phyloP scores from a whole-genome alignment of 495 filamentous ascomycete genomes.

The Geoglossum glabrum region DNA sequence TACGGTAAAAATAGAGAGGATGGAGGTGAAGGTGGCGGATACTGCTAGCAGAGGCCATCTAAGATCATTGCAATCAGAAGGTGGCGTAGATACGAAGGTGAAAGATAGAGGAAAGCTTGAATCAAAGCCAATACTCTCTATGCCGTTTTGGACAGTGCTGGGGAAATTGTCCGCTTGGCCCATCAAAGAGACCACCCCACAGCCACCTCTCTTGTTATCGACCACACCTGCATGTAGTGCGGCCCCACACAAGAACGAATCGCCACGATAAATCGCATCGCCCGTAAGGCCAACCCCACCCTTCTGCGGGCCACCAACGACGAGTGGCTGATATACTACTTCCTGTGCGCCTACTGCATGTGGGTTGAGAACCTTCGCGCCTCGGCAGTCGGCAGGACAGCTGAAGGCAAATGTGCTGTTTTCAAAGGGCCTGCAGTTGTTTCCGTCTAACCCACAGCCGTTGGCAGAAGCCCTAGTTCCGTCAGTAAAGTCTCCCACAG shows the following conservation, averaged over 20 bases:
- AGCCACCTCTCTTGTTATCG: slow-evolving; percentile 48
- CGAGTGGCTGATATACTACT: slow-evolving; percentile 45
- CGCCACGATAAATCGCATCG: slow-evolving; percentile 46
- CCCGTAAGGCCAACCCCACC: slow-evolving; percentile 16
- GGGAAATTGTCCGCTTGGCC: slow-evolving; percentile 45
- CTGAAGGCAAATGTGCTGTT: slow-evolving; percentile 50
- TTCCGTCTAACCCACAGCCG: slow-evolving; percentile 59
- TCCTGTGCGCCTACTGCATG: slow-evolving; percentile 55
- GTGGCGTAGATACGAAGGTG: slow-evolving; percentile 31
- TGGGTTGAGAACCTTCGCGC: slow-evolving; percentile 44
- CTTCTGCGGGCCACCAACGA: slow-evolving; percentile 39
- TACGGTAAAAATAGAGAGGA: slow-evolving; percentile 48
- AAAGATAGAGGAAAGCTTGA: slow-evolving; percentile 62
- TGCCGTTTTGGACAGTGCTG: slow-evolving; percentile 37
- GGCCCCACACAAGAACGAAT: slow-evolving; percentile 65
- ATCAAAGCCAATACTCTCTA: slow-evolving; percentile 47
- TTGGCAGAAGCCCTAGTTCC: slow-evolving; percentile 43
- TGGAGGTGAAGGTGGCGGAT: slow-evolving; percentile 41
- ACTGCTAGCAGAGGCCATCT: slow-evolving; percentile 59
- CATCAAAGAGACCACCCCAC: slow-evolving; percentile 48
- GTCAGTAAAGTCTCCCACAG: neutral
- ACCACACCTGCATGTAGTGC: slow-evolving; percentile 65
- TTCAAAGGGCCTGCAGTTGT: slow-evolving; percentile 62
- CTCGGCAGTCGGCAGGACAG: slow-evolving; percentile 58
- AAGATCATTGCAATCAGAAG: slow-evolving; percentile 41